Percentiles rank a stretch among this genome's conserved stretches.
Conservation (phyloP, 2,329 filamentous ascomycete species). For the Daldinia eschscholtzii region DNA sequence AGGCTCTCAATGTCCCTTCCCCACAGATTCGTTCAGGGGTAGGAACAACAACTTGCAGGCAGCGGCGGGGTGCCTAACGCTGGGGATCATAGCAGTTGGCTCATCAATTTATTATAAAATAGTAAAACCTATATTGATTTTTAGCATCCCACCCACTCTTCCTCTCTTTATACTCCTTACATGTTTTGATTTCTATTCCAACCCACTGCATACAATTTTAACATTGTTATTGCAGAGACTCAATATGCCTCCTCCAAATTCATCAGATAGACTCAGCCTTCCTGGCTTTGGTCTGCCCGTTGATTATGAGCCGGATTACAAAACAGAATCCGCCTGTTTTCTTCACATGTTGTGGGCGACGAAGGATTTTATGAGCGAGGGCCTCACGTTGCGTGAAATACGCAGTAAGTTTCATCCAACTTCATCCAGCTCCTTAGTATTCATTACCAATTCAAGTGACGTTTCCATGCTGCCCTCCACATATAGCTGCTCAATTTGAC, state of each 20-base stretch:
- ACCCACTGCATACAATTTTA: neutral
- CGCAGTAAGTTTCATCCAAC: constrained; percentile 26
- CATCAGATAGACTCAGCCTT: constrained; percentile 4
- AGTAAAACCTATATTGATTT: neutral
- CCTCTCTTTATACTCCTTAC: neutral
- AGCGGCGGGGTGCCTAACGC: neutral
- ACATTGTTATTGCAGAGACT: neutral
- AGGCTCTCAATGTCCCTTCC: neutral
- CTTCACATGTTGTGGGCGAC: constrained; percentile 23
- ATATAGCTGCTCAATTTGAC: too few relatives aligned
- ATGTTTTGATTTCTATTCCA: neutral
- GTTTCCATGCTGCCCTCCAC: neutral
- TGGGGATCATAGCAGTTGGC: neutral
- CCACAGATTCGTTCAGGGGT: neutral
- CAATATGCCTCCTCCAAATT: neutral
- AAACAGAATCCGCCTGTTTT: neutral
- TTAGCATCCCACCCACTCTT: neutral
- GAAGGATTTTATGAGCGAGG: constrained; percentile 15
- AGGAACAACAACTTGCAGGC: neutral
- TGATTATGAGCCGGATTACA: neutral
- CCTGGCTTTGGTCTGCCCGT: constrained; percentile 29
- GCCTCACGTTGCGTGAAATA: constrained; percentile 31
- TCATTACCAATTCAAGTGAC: neutral
- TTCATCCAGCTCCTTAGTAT: neutral
- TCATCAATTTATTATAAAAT: neutral